Evolutionary conservation across 371 early-diverging fungal species (phyloP).

Genomic region (Mortierella sp.): DNA sequence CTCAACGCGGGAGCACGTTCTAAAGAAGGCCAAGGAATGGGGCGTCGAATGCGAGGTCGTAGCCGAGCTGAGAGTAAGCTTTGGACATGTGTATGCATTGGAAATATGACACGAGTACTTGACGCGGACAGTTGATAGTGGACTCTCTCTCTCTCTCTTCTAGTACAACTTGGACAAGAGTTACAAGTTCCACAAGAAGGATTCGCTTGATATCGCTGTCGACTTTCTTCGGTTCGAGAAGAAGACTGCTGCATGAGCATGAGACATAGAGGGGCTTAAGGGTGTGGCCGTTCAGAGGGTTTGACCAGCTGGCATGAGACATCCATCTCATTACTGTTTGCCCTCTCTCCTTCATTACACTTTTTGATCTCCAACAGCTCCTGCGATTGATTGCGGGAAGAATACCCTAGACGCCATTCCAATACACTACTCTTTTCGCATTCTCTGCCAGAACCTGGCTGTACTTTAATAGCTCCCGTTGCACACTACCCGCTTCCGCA

Average conservation of each 20-base stretch:
- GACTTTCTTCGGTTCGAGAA: slow-evolving; percentile 78
- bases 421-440: no score
- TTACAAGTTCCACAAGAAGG: slow-evolving; percentile 88
- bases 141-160: background rate
- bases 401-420: background rate
- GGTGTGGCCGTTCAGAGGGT: background rate
- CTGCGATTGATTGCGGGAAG: background rate
- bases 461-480: background rate
- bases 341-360: background rate
- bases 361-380: background rate
- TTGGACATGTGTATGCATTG: background rate
- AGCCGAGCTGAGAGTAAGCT: slow-evolving; percentile 73
- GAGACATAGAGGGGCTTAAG: background rate
- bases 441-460: background rate
- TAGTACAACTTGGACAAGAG: slow-evolving; percentile 86
- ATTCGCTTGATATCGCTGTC: slow-evolving; percentile 80
- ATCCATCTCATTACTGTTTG: background rate
- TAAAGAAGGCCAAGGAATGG: slow-evolving; percentile 81
- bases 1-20: slow-evolving; percentile 82
- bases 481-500: no score
- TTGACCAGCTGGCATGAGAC: background rate
- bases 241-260: slow-evolving; percentile 11
- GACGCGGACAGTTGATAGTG: background rate
- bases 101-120: background rate
- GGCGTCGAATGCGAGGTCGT: slow-evolving; percentile 79